phyloP scores from a whole-genome alignment of 352 stramenopile species.

The Phytopythium boreale region DNA sequence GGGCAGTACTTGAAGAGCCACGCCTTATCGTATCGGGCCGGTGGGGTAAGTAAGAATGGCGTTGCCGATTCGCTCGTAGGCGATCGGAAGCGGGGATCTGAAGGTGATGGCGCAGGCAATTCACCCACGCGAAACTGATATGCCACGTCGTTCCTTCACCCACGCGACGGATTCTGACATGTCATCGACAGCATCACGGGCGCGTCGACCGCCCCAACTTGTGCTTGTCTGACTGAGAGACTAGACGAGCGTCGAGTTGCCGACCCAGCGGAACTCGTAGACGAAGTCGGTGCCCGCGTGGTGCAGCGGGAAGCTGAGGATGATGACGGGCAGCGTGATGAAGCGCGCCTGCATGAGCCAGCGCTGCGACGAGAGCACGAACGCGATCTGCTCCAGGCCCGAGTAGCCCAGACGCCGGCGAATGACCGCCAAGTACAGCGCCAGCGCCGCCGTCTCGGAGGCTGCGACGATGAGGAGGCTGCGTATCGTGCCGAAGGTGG shows the following conservation, averaged over 20 bases:
- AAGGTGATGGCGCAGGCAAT: no score
- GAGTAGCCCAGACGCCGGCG: slow-evolving; percentile 6
- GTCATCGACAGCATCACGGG: no score
- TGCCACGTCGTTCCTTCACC: no score
- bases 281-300: slow-evolving; percentile 24
- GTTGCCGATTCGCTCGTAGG: neutral
- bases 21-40: neutral
- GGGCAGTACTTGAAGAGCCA: neutral
- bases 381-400: slow-evolving; percentile 20
- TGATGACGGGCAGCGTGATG: slow-evolving; percentile 14
- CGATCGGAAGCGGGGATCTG: neutral
- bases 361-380: slow-evolving; percentile 24
- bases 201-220: neutral
- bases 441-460: slow-evolving; percentile 10
- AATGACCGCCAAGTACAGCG: slow-evolving; percentile 18
- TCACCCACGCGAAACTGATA: no score
- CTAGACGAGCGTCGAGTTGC: neutral
- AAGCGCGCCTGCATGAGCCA: slow-evolving; percentile 20
- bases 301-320: slow-evolving; percentile 22
- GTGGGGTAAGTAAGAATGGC: neutral
- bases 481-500: slow-evolving; percentile 4
- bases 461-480: slow-evolving; percentile 11
- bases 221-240: no score
- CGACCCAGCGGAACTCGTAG: slow-evolving; percentile 2
- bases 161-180: no score